Evolutionary conservation across 1,139 yeast genomes (phyloP).

Genomic region (Cylindricascospora bacillispora): DNA sequence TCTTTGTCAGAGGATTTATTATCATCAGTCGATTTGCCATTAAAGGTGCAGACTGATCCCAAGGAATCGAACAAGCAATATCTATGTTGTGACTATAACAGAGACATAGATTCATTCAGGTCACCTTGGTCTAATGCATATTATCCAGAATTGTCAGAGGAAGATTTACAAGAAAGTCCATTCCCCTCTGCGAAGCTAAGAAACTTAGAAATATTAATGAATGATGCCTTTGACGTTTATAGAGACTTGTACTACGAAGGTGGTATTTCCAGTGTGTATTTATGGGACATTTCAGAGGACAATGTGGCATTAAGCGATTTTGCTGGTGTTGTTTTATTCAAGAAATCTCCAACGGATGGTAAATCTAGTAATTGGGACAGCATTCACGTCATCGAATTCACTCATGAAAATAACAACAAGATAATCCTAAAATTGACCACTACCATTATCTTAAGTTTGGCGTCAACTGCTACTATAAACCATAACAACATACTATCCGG

Average conservation of each 20-base stretch:
- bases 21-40: constrained; percentile 80
- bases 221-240: constrained; percentile 85
- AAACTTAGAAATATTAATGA: constrained; percentile 66
- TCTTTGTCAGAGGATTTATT: constrained; percentile 77
- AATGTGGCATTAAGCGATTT: constrained; percentile 38
- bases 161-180: constrained; percentile 52
- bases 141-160: constrained; percentile 45
- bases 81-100: constrained; percentile 83
- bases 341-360: constrained; percentile 36
- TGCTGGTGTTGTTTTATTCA: constrained; percentile 85
- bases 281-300: constrained; percentile 58
- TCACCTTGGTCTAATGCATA: constrained; percentile 87
- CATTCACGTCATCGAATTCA: constrained; percentile 81
- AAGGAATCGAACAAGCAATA: constrained; percentile 39
- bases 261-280: constrained; percentile 76
- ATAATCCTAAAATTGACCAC: constrained; percentile 62
- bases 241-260: constrained; percentile 93
- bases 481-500: constrained; percentile 54
- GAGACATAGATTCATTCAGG: constrained; percentile 87
- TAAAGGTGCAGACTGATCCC: constrained; percentile 44
- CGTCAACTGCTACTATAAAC: constrained; percentile 17
- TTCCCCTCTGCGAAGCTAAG: constrained; percentile 59
- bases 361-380: constrained; percentile 73
- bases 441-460: constrained; percentile 70
- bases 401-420: constrained; percentile 32